Conservation (phyloP, 495 filamentous ascomycete genomes). For the Penicillium longicatenatum region DNA sequence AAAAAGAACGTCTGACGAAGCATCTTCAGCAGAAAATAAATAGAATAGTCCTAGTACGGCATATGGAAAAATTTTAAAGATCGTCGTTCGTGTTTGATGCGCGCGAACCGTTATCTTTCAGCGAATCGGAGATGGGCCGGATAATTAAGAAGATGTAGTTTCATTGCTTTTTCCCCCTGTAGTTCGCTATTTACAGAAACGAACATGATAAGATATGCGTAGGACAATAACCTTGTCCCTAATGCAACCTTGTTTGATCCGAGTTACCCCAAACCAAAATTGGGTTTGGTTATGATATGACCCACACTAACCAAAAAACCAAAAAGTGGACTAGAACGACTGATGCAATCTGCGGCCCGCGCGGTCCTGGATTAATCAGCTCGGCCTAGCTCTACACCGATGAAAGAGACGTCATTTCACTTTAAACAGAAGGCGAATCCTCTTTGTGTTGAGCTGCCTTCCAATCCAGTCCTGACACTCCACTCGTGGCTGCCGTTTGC, state of each 20-base stretch:
- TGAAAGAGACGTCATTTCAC: neutral
- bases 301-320: neutral
- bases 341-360: slow-evolving; percentile 6
- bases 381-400: slow-evolving; percentile 3
- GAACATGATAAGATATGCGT: neutral
- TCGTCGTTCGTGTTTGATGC: neutral
- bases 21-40: too few species aligned
- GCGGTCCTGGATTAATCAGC: slow-evolving; percentile 25
- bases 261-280: neutral
- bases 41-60: too few species aligned
- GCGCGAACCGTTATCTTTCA: neutral
- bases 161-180: neutral
- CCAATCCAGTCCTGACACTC: neutral
- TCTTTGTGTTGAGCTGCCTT: too few species aligned
- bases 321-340: neutral
- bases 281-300: neutral
- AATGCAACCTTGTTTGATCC: slow-evolving; percentile 1
- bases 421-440: too few species aligned
- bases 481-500: neutral
- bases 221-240: neutral
- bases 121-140: neutral
- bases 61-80: neutral
- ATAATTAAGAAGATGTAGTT: neutral
- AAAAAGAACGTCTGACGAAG: too few species aligned
- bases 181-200: neutral